Conservation (phyloP, 2,329 filamentous ascomycete species). For the Thermoascus crustaceus region DNA sequence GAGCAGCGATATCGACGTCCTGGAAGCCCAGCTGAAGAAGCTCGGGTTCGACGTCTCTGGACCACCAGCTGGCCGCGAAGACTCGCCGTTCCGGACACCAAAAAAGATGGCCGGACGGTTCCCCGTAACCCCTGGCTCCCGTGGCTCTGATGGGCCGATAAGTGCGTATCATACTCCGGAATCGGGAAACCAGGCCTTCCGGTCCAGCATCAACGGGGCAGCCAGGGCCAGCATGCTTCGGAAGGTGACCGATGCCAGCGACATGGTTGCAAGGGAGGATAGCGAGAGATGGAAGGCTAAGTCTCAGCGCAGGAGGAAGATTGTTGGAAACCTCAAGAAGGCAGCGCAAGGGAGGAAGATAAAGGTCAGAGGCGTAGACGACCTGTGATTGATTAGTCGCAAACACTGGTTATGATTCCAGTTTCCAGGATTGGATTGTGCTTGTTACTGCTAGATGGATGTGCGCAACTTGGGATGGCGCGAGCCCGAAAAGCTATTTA, state of each 20-base stretch:
- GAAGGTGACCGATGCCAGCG: slow-evolving; percentile 19
- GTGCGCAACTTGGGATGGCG: too few species aligned
- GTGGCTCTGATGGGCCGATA: slow-evolving; percentile 24
- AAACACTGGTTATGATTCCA: neutral
- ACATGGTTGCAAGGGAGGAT: slow-evolving; percentile 22
- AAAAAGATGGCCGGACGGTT: slow-evolving; percentile 24
- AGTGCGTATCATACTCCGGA: slow-evolving; percentile 36
- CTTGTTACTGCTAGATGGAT: too few species aligned
- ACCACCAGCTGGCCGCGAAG: slow-evolving; percentile 24
- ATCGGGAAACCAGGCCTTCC: slow-evolving; percentile 28
- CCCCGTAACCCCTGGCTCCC: slow-evolving; percentile 32
- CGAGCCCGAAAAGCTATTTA: too few species aligned
- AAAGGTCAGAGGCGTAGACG: slow-evolving; percentile 18
- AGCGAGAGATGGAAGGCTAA: slow-evolving; percentile 28
- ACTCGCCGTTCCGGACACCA: slow-evolving; percentile 30
- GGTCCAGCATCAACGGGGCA: slow-evolving; percentile 27
- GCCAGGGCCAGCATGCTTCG: slow-evolving; percentile 25
- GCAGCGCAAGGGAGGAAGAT: slow-evolving; percentile 14
- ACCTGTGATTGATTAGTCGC: slow-evolving; percentile 7
- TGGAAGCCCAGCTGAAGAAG: slow-evolving; percentile 78
- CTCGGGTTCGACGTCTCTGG: slow-evolving; percentile 44
- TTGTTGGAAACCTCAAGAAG: slow-evolving; percentile 19
- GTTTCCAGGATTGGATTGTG: too few species aligned
- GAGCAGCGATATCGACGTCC: slow-evolving; percentile 79
- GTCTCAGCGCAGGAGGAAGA: slow-evolving; percentile 21